These are phyloP conservation scores for Rhodotorula babjevae DNA, from an alignment of 768 basidiomycete species.

Conservation along the genomic window DNA sequence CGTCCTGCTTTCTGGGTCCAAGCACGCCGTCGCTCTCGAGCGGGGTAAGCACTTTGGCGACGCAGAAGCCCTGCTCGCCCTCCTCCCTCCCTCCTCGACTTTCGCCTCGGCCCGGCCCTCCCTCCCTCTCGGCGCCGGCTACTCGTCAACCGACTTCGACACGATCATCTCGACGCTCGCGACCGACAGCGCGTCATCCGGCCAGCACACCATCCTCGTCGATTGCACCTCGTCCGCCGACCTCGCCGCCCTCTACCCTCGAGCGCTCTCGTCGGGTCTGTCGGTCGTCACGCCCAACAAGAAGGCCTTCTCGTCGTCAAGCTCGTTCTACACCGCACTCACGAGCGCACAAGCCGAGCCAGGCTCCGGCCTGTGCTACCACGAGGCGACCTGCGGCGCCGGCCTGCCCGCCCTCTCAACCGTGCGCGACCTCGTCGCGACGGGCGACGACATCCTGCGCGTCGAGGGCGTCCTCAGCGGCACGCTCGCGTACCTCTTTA, in stretches of 20 bases:
- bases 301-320: constrained; percentile 78
- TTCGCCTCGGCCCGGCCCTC: constrained; percentile 16
- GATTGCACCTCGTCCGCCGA: constrained; percentile 85
- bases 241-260: constrained; percentile 74
- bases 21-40: constrained; percentile 43
- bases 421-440: constrained; percentile 80
- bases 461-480: constrained; percentile 99
- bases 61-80: constrained; percentile 27
- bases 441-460: constrained; percentile 84
- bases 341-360: constrained; percentile 56
- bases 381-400: constrained; percentile 90
- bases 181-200: constrained; percentile 7
- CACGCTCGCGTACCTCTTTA: constrained; percentile 98
- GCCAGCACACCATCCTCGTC: constrained; percentile 64
- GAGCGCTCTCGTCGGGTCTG: constrained; percentile 69
- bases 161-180: constrained; percentile 28
- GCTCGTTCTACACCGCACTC: constrained; percentile 65
- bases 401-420: constrained; percentile 88
- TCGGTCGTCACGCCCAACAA: constrained; percentile 95
- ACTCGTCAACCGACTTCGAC: constrained; percentile 20
- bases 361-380: constrained; percentile 53
- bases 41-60: constrained; percentile 12
- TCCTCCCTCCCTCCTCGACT: constrained; percentile 39
- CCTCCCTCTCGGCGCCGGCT: constrained; percentile 35
- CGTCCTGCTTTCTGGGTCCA: constrained; percentile 50